These are phyloP conservation scores for Cadophora malorum DNA, from an alignment of 2,329 filamentous ascomycete genomes.

Conservation along the genomic window DNA sequence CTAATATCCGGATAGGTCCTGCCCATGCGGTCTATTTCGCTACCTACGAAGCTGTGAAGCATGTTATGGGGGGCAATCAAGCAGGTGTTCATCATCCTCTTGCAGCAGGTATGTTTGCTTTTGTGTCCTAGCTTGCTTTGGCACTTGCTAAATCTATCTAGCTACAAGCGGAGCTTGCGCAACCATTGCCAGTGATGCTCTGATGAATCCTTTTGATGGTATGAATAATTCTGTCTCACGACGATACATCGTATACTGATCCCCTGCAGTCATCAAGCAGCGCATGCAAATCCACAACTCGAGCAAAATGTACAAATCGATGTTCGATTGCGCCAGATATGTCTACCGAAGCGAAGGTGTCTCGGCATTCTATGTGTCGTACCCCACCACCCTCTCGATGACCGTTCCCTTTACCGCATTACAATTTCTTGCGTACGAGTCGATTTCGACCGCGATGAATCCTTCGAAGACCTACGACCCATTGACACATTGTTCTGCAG, in stretches of 20 bases:
- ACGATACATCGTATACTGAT: slow-evolving; percentile 31
- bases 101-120: slow-evolving; percentile 74
- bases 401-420: slow-evolving; percentile 97
- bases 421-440: slow-evolving; percentile 98
- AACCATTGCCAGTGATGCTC: slow-evolving; percentile 94
- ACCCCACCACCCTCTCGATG: slow-evolving; percentile 97
- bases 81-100: slow-evolving; percentile 88
- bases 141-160: slow-evolving; percentile 47
- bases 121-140: neutral
- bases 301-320: slow-evolving; percentile 81
- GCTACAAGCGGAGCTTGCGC: slow-evolving; percentile 92
- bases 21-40: slow-evolving; percentile 98
- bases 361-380: slow-evolving; percentile 95
- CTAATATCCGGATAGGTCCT: slow-evolving; percentile 67
- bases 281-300: slow-evolving; percentile 98
- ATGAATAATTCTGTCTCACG: slow-evolving; percentile 35
- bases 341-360: slow-evolving; percentile 90
- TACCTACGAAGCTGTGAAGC: slow-evolving; percentile 97
- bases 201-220: slow-evolving; percentile 99
- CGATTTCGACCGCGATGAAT: slow-evolving; percentile 92
- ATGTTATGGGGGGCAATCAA: slow-evolving; percentile 91
- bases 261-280: slow-evolving; percentile 87
- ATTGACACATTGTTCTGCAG: slow-evolving; percentile 89
- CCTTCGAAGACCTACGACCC: slow-evolving; percentile 87
- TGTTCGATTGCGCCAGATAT: slow-evolving; percentile 84